Base-by-base conservation (phyloP, 805 yeast species). In the Starmerella powellii region DNA sequence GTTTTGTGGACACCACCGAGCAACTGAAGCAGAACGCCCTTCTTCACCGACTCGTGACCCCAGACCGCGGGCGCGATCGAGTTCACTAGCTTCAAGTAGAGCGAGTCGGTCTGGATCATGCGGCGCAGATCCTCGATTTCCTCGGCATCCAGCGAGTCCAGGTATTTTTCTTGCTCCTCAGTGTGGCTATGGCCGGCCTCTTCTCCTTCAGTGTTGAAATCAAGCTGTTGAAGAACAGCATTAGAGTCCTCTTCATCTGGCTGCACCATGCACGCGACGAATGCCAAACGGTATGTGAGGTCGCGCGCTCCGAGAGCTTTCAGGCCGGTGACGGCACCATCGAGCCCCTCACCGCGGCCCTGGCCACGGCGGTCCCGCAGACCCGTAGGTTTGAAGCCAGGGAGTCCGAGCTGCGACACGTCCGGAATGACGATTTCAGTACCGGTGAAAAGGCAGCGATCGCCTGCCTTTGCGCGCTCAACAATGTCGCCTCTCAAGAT, bases 401-500 rank as follows among this genome's bases (percentile, higher is more conserved):
- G 98, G 29, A 91, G 66, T 4, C 96, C 95, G 41, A 88, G 68
- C 63, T 91, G 98, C 2, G 94, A 68, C 6, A 91, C 81, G 62
- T 88, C 97, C 1, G 98, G 98, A 17, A 88, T 75, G 8, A 87
- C 97, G 45, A 91, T 85, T 58, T 86, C 91, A 1, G 94, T 80
- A 35, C 98, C 98, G 0, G 94, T 84, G 60, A 91, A 86, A 51
- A 76, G 75, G 64, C 95, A 83, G 59, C 84, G 81, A 62, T 88
- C 97, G 51, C 98, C 98, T 1, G 98, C 96, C 62, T 88, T 91
- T 2, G 96, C 96, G 51, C 86, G 71, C 58, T 88, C 98, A 8
- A 91, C 97, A 41, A 85, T 71, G 52, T 88, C 96, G 39, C 97
- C 97, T 54, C 98, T 71, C 45, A 88, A 64, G 39, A 88, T 81